Base-by-base conservation (phyloP, 352 stramenopile genomes). In the Phytopythium litorale region DNA sequence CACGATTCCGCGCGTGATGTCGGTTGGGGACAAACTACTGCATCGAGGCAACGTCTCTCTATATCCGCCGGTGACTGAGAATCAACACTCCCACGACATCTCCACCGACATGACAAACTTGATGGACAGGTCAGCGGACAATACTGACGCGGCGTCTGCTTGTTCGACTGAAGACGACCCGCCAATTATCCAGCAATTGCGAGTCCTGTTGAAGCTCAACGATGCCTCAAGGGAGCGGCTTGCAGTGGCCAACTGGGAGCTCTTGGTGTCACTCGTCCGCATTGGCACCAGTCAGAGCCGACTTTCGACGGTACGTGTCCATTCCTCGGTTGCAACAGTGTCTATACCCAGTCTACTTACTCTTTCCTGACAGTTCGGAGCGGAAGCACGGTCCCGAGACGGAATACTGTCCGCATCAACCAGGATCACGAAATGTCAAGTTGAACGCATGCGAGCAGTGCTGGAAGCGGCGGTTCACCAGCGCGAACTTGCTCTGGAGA, bases 401-500 rank as follows among this genome's bases (percentile, higher is more conserved):
- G 23, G 19, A 19, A 25, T 2, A 16, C 12, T 19, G 2, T 19
- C 13, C 13, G 6, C 25, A 52, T 25, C 56, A 62, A 54, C 51
- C 32, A 43, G 57, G 23, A 7, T 12, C 16, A 3, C 42, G 19
- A 48, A 48, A 12, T 12, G 8, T 13, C 16, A 13, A 19, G 11
- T 48, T 48, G 42, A 19, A 48, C 42, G 19, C 3, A 66, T 81
- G 7, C 67, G 71, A 35, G 65, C 50, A 6, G 67, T 58, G 33
- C 88, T 89, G 80, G 64, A 73, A 52, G 71, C 75, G 18, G 58
- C 83, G 3, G 58, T 84, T 38, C 70, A 80, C n/a, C 66, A 57
- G n/a, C 70, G 63, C 18, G 77, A 79, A 56, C 56, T 56, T 25
- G 49, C 40, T 35, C n/a, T 86, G 9, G 62, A 81, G 23, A 51